A percentile compares a stretch with the other conserved stretches of the same genome.
These are phyloP conservation scores for Pterulicium gracile DNA, from an alignment of 1,284 basidiomycete species.

Conservation along the genomic window DNA sequence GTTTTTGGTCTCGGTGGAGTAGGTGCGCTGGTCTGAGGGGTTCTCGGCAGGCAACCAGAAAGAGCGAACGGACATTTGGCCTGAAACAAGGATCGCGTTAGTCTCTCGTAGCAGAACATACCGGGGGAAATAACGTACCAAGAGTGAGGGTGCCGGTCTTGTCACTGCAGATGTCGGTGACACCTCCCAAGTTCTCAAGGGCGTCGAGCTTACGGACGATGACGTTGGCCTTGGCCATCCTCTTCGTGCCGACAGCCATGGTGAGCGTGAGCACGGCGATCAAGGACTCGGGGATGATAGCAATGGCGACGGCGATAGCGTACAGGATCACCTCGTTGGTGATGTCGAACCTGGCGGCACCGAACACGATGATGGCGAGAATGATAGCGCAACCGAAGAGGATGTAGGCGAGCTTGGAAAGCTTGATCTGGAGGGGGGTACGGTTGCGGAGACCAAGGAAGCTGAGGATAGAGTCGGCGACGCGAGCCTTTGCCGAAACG, in stretches of 20 bases:
- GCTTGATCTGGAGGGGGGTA: neutral
- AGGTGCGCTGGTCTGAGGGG: constrained; percentile 12
- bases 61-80: constrained; percentile 42
- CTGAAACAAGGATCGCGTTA: constrained; percentile 16
- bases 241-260: constrained; percentile 53
- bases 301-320: constrained; percentile 18
- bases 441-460: neutral
- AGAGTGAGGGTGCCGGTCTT: constrained; percentile 67
- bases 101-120: neutral
- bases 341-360: neutral
- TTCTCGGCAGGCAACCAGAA: constrained; percentile 37
- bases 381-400: neutral
- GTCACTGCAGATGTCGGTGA: constrained; percentile 61
- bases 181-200: constrained; percentile 59
- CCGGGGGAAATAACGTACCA: constrained; percentile 13
- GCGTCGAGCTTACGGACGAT: constrained; percentile 60
- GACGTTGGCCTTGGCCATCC: constrained; percentile 65
- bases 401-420: neutral
- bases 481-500: neutral
- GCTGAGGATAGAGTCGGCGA: neutral
- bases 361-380: neutral
- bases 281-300: constrained; percentile 17
- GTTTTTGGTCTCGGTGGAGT: constrained; percentile 18
- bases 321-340: neutral
- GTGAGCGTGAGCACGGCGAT: constrained; percentile 18